Base-by-base conservation (phyloP, 352 stramenopile genomes). In the Plasmopara halstedii region DNA sequence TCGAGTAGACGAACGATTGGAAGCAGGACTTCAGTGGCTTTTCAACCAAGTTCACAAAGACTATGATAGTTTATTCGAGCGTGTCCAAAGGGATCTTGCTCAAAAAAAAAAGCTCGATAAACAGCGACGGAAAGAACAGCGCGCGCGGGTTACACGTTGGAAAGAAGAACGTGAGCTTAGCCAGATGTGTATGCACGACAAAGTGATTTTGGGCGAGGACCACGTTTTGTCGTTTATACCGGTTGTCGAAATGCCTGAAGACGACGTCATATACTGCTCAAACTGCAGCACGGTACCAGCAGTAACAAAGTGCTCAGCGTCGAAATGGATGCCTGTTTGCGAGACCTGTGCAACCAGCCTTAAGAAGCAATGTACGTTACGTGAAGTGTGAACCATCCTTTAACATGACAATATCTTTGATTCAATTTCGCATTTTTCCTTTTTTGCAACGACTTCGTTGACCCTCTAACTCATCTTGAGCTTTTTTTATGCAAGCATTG, bases 281-380 rank as follows among this genome's bases (percentile, higher is more conserved):
- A 71, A 77, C 40, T 92, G 80, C 47, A 65, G 41, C 3, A 66
- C 52, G 0, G 44, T 59, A 10, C 58, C 69, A 8, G 80, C 80
- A 19, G 73, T 71, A 50, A 85, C 75, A 5, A 92, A 92, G 38
- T 92, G 80, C 47, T 52, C 77, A 19, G 80, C 80, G 4, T 88
- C 80, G 18, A 92, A 92, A 52, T 89, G 77, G 80, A 88, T 92
- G 80, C 80, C 77, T 15, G 77, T 92, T 21, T 92, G 80, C 54
- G 47, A 50, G 4, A 58, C 60, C 5, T 92, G 80, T 29, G 77
- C 70, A 15, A 53, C 44, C 19, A 35, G 49, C 6, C 52, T 91
- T 17, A 85, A 42, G 47, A 72, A 53, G 43, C 57, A 64, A 29
- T 55, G 44, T 38, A 48, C 25, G 37, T 45, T 46, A 64, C 9